Evolutionary conservation across 257 asterid species (phyloP).

Genomic region (Buddleja alternifolia): DNA sequence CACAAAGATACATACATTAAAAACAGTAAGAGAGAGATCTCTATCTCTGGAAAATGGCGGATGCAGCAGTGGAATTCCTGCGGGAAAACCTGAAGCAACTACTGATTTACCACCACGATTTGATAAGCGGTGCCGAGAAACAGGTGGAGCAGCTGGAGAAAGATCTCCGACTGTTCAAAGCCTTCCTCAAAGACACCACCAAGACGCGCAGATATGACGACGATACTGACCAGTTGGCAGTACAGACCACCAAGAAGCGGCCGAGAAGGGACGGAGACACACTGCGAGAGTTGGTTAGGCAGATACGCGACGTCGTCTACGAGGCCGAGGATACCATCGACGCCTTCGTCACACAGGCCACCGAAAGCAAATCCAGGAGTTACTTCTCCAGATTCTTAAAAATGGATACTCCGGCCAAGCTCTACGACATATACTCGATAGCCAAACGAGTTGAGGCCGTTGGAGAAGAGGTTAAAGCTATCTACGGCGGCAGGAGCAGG

Average conservation of each 20-base stretch:
- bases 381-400: conserved; percentile 23
- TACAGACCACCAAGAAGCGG: too few relatives aligned
- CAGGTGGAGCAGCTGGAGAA: conserved; percentile 33
- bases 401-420: conserved; percentile 26
- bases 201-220: conserved; percentile 36
- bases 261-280: too few relatives aligned
- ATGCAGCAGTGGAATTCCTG: conserved; percentile 46
- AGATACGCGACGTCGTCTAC: conserved; percentile 46
- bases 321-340: conserved; percentile 46
- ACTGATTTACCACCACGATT: conserved; percentile 33
- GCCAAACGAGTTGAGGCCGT: conserved; percentile 35
- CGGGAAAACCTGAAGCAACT: conserved; percentile 46
- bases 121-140: too few relatives aligned
- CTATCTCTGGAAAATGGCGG: conserved; percentile 53
- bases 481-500: conserved; percentile 31
- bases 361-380: conserved; percentile 28
- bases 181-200: conserved; percentile 39
- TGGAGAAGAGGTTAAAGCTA: conserved; percentile 21
- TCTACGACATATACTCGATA: conserved; percentile 23
- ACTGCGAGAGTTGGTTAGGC: conserved; percentile 34
- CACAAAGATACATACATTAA: too few relatives aligned
- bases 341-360: conserved; percentile 42
- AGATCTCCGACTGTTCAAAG: conserved; percentile 44
- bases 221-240: too few relatives aligned
- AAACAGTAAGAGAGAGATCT: background rate